These are phyloP conservation scores for Selaginella tamariscina DNA, from an alignment of 75 land plant genomes.

Conservation along the genomic window DNA sequence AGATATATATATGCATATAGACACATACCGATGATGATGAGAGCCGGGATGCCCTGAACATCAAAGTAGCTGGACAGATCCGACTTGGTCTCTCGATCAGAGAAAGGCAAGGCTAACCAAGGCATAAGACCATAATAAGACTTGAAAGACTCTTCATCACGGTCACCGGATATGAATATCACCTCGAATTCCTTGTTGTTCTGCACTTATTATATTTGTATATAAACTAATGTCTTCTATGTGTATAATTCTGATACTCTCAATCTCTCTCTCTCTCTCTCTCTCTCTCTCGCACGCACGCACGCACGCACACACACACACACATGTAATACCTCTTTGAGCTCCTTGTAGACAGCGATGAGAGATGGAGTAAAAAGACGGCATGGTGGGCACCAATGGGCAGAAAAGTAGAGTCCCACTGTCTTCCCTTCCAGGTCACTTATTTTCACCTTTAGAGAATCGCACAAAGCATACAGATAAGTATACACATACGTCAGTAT, in stretches of 20 bases:
- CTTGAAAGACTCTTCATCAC: slow-evolving; percentile 30
- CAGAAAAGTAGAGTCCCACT: slow-evolving; percentile 53
- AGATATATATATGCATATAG: no score
- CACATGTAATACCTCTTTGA: no score
- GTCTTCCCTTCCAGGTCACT: slow-evolving; percentile 42
- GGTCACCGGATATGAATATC: slow-evolving; percentile 48
- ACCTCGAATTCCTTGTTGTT: slow-evolving; percentile 40
- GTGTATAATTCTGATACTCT: no score
- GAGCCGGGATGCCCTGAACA: slow-evolving; percentile 36
- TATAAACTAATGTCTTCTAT: no score
- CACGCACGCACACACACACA: no score
- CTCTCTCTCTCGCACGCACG: no score
- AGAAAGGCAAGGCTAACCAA: slow-evolving; percentile 54
- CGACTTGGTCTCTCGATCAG: slow-evolving; percentile 18
- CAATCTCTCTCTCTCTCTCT: no score
- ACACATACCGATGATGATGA: slow-evolving; percentile 46
- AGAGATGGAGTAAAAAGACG: slow-evolving; percentile 44
- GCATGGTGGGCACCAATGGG: slow-evolving; percentile 48
- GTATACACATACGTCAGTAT: no score
- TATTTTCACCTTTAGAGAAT: slow-evolving; percentile 23
- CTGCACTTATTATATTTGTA: no score
- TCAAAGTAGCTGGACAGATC: slow-evolving; percentile 38
- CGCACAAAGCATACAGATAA: no score
- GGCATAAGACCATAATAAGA: slow-evolving; percentile 43
- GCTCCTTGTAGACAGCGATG: slow-evolving; percentile 34